Conservation (phyloP, 140 eudicot species). For the Flaveria floridana region DNA sequence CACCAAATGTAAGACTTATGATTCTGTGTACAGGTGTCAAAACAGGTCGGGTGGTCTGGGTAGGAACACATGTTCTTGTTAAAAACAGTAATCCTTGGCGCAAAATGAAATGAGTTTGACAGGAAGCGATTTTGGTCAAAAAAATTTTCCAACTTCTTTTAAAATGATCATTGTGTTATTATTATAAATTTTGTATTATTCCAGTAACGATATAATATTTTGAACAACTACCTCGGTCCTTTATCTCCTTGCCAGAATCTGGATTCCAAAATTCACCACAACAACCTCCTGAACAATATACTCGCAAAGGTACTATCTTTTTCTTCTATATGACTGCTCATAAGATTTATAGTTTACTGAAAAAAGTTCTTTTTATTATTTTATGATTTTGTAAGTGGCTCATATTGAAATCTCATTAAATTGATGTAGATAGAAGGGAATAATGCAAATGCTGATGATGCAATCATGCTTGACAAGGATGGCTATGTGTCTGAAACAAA, state of each 20-base stretch:
- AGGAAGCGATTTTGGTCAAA: not conserved
- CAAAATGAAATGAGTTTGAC: not conserved
- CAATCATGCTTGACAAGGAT: constrained; percentile 97
- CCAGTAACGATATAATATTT: not conserved
- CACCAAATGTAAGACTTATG: constrained; percentile 63
- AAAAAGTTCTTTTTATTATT: not conserved
- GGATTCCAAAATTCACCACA: constrained; percentile 98
- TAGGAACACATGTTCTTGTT: not conserved
- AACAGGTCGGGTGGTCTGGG: not conserved
- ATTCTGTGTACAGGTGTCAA: not conserved
- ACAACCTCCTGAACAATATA: constrained; percentile 94
- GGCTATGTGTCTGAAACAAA: constrained; percentile 98
- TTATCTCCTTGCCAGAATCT: constrained; percentile 57
- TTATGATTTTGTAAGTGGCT: constrained; percentile 17
- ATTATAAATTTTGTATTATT: not conserved
- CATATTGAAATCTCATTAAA: constrained; percentile 11
- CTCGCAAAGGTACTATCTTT: constrained; percentile 76
- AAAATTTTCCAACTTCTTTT: not conserved
- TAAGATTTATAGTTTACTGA: constrained; percentile 2
- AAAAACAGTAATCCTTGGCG: not conserved
- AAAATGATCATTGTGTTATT: not conserved
- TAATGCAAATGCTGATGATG: constrained; percentile 92
- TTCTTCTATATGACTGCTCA: not conserved
- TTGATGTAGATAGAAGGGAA: constrained; percentile 92
- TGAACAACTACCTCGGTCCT: constrained; percentile 13